Percentiles rank a stretch among this genome's conserved stretches.
Conservation (phyloP, 345 rosid genomes). For the Punica granatum region DNA sequence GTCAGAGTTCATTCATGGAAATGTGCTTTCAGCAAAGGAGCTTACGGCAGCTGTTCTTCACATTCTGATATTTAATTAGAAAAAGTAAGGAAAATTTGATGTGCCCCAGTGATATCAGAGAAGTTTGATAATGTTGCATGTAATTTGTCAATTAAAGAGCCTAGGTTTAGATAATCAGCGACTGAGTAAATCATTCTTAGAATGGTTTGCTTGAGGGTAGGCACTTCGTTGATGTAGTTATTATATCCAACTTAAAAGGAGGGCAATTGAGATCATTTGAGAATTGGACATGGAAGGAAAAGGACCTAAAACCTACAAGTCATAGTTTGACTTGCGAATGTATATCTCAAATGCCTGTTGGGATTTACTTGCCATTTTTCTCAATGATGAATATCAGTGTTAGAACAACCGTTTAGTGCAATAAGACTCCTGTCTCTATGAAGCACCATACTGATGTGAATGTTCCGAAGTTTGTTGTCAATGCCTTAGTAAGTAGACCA, state of each 20-base stretch:
- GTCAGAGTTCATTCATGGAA: neutral
- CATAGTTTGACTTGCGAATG: neutral
- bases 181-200: neutral
- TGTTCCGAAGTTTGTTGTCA: neutral
- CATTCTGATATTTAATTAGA: neutral
- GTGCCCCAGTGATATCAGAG: neutral
- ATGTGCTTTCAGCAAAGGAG: neutral
- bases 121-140: neutral
- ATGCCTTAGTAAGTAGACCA: neutral
- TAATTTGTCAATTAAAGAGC: neutral
- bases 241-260: neutral
- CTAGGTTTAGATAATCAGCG: neutral
- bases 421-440: neutral
- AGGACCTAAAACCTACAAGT: neutral
- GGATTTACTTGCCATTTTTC: neutral
- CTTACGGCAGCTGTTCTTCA: neutral
- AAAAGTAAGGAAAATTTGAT: neutral
- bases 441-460: neutral
- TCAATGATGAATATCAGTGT: neutral
- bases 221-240: neutral
- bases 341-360: neutral
- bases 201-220: neutral
- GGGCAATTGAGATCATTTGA: neutral
- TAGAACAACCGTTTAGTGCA: neutral
- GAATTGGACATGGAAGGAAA: neutral